Evolutionary conservation across 1,284 basidiomycete genomes (phyloP).

Genomic region (Taiwanofungus camphoratus): DNA sequence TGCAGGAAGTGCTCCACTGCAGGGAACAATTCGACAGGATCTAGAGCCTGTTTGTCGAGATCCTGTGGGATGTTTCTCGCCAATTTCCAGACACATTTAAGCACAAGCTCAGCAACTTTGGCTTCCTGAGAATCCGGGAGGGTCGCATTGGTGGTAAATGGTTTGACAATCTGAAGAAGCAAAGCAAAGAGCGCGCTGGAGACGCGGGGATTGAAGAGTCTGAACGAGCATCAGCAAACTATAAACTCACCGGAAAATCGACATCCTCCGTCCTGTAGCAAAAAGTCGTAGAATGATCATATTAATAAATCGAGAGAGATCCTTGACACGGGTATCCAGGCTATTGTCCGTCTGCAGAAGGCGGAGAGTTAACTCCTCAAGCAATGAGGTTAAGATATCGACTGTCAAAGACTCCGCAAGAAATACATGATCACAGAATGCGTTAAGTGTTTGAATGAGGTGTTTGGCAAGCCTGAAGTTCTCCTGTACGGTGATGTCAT

Average conservation of each 20-base stretch:
- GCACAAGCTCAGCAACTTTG: conserved; percentile 91
- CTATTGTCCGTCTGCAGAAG: conserved; percentile 90
- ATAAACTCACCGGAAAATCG: conserved; percentile 81
- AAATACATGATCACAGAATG: conserved; percentile 82
- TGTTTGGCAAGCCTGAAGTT: conserved; percentile 93
- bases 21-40: conserved; percentile 87
- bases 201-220: not conserved
- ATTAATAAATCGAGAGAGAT: conserved; percentile 94
- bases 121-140: conserved; percentile 71
- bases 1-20: conserved; percentile 94
- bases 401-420: conserved; percentile 80
- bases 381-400: conserved; percentile 70
- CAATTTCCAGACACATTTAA: conserved; percentile 99
- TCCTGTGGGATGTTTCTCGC: conserved; percentile 93
- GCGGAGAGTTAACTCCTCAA: conserved; percentile 85
- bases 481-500: conserved; percentile 65
- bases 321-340: conserved; percentile 68
- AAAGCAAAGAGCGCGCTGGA: conserved; percentile 73
- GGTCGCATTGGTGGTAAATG: conserved; percentile 71
- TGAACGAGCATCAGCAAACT: conserved; percentile 3
- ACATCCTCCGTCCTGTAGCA: conserved; percentile 86
- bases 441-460: conserved; percentile 89
- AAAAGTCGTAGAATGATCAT: conserved; percentile 95
- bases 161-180: conserved; percentile 83
- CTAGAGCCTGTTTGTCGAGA: conserved; percentile 73